Evolutionary conservation across 2,329 filamentous ascomycete species (phyloP).

Genomic region (Thelonectria discophora): DNA sequence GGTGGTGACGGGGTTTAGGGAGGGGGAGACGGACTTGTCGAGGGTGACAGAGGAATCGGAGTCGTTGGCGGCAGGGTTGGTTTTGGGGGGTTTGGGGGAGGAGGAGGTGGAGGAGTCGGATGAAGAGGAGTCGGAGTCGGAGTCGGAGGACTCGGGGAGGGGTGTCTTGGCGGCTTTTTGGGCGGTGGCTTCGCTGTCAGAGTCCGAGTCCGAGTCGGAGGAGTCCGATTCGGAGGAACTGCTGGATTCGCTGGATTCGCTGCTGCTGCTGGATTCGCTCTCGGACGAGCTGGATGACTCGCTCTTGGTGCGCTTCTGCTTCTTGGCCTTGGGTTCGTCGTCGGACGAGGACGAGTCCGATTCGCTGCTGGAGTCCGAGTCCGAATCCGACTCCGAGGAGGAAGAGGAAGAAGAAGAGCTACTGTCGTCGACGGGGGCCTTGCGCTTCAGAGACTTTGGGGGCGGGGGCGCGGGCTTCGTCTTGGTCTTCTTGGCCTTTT

Average conservation of each 20-base stretch:
- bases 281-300: conserved; percentile 41
- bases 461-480: conserved; percentile 37
- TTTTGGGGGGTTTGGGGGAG: conserved; percentile 35
- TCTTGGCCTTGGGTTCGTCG: conserved; percentile 62
- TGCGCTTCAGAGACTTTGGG: conserved; percentile 51
- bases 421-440: conserved; percentile 46
- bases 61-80: conserved; percentile 37
- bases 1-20: conserved; percentile 43
- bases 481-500: conserved; percentile 35
- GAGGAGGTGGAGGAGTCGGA: conserved; percentile 46
- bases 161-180: conserved; percentile 52
- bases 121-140: conserved; percentile 43
- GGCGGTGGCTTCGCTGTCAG: conserved; percentile 49
- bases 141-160: conserved; percentile 53
- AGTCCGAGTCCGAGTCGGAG: conserved; percentile 47
- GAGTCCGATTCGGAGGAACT: conserved; percentile 47
- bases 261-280: conserved; percentile 16
- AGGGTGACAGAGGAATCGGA: conserved; percentile 61
- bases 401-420: conserved; percentile 47
- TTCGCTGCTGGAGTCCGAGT: conserved; percentile 50
- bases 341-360: conserved; percentile 55
- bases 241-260: conserved; percentile 22
- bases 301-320: conserved; percentile 50
- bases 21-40: conserved; percentile 58
- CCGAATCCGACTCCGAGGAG: conserved; percentile 47